These are phyloP conservation scores for Acrocalymma vagum DNA, from an alignment of 2,329 filamentous ascomycete genomes.

Conservation along the genomic window DNA sequence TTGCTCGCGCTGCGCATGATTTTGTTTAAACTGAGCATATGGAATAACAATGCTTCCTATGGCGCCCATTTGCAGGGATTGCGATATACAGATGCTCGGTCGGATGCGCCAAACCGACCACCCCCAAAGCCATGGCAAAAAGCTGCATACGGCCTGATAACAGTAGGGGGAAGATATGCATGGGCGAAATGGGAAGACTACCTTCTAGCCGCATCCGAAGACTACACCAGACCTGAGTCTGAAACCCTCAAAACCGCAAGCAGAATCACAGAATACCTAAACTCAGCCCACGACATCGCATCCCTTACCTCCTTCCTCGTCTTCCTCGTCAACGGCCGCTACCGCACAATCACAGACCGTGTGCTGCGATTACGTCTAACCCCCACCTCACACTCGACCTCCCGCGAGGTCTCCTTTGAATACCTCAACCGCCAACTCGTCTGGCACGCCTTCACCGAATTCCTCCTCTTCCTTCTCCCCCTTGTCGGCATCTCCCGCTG, in stretches of 20 bases:
- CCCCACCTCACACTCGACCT: constrained; percentile 82
- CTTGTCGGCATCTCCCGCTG: constrained; percentile 94
- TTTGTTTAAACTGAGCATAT: constrained; percentile 93
- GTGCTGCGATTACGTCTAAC: constrained; percentile 84
- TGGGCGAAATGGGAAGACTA: constrained; percentile 94
- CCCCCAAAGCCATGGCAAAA: constrained; percentile 86
- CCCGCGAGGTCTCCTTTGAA: constrained; percentile 93
- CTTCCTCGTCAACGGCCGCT: constrained; percentile 89
- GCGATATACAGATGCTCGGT: constrained; percentile 85
- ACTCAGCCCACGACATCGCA: constrained; percentile 80
- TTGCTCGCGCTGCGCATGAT: constrained; percentile 77
- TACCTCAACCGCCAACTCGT: constrained; percentile 97
- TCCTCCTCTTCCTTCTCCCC: constrained; percentile 95
- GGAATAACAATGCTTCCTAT: constrained; percentile 96
- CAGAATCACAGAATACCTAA: constrained; percentile 72
- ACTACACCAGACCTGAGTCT: constrained; percentile 67
- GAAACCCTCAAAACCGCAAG: constrained; percentile 66
- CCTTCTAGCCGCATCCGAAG: constrained; percentile 78
- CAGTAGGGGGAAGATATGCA: constrained; percentile 85
- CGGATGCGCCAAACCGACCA: constrained; percentile 59
- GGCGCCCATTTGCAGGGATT: constrained; percentile 93
- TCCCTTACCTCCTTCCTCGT: constrained; percentile 87
- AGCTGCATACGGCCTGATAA: constrained; percentile 81
- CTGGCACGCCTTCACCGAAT: constrained; percentile 99
- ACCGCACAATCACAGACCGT: constrained; percentile 89